Evolutionary conservation across 192 early-diverging fungal species (phyloP), one percentile per base, ranked within the genome.

Genomic region (Anaeromyces robustus): DNA sequence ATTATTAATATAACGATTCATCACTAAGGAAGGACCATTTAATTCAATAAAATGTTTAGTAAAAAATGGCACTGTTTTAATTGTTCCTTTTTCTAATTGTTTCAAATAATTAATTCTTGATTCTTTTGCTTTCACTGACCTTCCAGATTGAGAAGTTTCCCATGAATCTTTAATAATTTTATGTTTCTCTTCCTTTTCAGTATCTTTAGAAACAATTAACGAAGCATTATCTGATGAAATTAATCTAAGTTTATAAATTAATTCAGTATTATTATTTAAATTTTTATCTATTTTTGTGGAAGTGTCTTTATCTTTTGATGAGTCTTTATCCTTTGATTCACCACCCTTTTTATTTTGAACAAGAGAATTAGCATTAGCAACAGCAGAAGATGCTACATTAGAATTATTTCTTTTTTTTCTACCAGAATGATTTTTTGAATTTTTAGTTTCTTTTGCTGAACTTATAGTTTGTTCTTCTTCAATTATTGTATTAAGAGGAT

Each of bases 161-260:
- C 90, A 92, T 18, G 80, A 77, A 37, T 92, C 90, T 81, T 92
- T 92, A 30, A 91, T 87, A 26, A 84, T 83, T 31, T 83, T 81
- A 43, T 89, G 86, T 34, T 88, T 83, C 79, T 92, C 90, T 80
- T 92, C 90, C 43, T 90, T 89, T 80, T 92, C 90, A 0, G 89
- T 90, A 80, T 92, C 90, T 77, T 87, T 89, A 4, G 86, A 80
- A 19, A 92, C 87, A 1, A 80, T 32, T 19, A 92, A 77, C 0
- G 83, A 83, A 4, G 86, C 84, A 14, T 83, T 30, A 34, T 91
- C 90, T 5, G 87, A 86, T 0, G 87, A 86, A 16, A 88, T 86
- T 22, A 92, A 30, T 2, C 88, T 82, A 29, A 92, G 83, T 37
- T 82, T 87, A 87, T 89, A 92, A 12, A 39, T 79, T 30, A 81